phyloP scores from a whole-genome alignment of 1,284 basidiomycete species.

The Apiotrichum gracile region DNA sequence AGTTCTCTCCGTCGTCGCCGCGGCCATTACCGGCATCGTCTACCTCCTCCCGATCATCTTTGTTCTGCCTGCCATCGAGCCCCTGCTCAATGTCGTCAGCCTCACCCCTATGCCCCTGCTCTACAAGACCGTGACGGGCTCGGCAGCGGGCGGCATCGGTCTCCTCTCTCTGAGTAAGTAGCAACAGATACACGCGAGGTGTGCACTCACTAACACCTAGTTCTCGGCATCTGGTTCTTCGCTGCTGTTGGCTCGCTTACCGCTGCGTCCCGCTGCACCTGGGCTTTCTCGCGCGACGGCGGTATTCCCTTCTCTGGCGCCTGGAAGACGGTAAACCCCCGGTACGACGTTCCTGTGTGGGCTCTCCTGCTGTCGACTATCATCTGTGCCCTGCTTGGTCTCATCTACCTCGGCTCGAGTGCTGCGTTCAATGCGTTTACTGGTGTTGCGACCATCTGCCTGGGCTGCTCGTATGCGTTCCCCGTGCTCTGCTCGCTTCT shows the following conservation, averaged over 20 bases:
- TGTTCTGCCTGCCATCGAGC: constrained; percentile 44
- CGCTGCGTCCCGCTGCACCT: constrained; percentile 17
- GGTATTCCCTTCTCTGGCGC: constrained; percentile 43
- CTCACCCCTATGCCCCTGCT: constrained; percentile 49
- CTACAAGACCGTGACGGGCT: constrained; percentile 49
- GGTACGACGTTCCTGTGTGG: constrained; percentile 46
- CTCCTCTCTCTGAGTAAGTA: constrained; percentile 46
- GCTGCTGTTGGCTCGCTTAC: constrained; percentile 50
- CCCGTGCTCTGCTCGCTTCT: constrained; percentile 46
- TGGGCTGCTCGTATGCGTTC: constrained; percentile 43
- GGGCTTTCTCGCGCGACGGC: constrained; percentile 47
- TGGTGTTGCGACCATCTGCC: constrained; percentile 38
- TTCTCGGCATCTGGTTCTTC: constrained; percentile 50
- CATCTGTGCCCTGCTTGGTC: constrained; percentile 47
- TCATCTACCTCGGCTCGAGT: constrained; percentile 43
- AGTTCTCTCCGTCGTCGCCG: constrained; percentile 48
- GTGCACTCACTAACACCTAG: constrained; percentile 10
- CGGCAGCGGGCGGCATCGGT: constrained; percentile 47
- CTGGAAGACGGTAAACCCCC: constrained; percentile 40
- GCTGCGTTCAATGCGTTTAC: constrained; percentile 46
- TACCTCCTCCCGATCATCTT: constrained; percentile 50
- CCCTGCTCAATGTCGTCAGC: constrained; percentile 43
- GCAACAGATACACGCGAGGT: too few species aligned
- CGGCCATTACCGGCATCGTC: constrained; percentile 48
- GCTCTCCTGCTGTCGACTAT: constrained; percentile 44